Base-by-base conservation (phyloP, 1,284 basidiomycete genomes). In the Bondarzewia mesenterica region DNA sequence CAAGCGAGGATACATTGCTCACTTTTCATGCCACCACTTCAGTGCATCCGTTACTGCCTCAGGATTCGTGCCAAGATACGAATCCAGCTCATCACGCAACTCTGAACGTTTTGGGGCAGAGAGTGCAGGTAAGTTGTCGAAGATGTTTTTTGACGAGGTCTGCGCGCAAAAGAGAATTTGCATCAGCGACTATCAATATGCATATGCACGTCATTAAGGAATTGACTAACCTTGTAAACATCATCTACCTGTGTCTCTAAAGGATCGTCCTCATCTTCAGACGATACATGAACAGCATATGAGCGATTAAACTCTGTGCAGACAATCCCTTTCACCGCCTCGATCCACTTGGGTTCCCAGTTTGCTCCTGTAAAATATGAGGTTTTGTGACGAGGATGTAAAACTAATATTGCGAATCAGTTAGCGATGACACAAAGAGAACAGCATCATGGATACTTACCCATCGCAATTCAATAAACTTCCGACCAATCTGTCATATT, bases 361-460 rank as follows among this genome's bases (percentile, higher is more conserved):
- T 50, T 42, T 1, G 54, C 55, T 0, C 51, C 16, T 15, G 49
- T 46, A 52, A 68, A 68, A 47, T 68, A 68, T 0, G 52, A 16
- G 0, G 65, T 52, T 41, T 67, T 68, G 53, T 63, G 52, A 0
- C 42, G 23, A 1, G 64, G 64, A 39, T 68, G 61, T 0, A 67
- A 49, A 7, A 68, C 66, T 68, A 51, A 14, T 22, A 32, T 22
- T 6, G 41, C 14, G 42, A 29, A 21, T 26, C 10, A 46, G 42
- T 52, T 12, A 38, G 39, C 21, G 15, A 15, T 42, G 16, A 15
- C 4, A 5, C 1, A 5, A 14, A 32, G 27, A n/a, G 35, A 16
- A 16, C 7, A 7, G 25, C 10, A 21, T 2, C 26, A 14, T 15
- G 10, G 23, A 44, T 14, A 54, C 56, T 8, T 54, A 65, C 63